These are phyloP conservation scores for Corylus americana DNA, from an alignment of 306 rosid species.

Conservation along the genomic window DNA sequence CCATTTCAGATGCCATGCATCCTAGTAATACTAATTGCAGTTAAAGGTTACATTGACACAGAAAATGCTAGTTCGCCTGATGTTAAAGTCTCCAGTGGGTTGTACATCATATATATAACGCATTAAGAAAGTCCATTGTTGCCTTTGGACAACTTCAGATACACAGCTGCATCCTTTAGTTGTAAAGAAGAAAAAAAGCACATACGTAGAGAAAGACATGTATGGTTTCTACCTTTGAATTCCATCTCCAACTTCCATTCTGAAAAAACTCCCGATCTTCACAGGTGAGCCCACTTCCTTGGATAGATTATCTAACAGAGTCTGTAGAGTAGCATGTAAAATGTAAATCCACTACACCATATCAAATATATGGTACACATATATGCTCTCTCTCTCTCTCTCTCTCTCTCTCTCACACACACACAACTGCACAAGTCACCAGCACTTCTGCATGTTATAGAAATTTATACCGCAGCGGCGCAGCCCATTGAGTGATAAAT, in stretches of 20 bases:
- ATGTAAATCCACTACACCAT: slow-evolving; percentile 18
- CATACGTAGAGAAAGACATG: background rate
- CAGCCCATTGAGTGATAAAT: background rate
- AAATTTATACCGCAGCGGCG: background rate
- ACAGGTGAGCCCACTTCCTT: slow-evolving; percentile 84
- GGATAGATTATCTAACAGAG: slow-evolving; percentile 65
- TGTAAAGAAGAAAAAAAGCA: slow-evolving; percentile 8
- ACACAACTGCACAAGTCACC: background rate
- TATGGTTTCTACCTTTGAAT: slow-evolving; percentile 59
- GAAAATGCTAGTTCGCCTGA: background rate
- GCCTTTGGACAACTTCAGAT: background rate
- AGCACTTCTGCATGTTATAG: background rate
- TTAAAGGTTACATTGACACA: background rate
- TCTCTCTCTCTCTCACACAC: background rate
- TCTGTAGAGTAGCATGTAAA: slow-evolving; percentile 45
- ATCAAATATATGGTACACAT: background rate
- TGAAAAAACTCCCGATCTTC: slow-evolving; percentile 73
- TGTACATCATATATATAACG: background rate
- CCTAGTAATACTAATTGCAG: background rate
- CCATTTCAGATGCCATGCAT: background rate
- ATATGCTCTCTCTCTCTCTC: background rate
- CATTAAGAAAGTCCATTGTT: background rate
- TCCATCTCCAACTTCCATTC: slow-evolving; percentile 97
- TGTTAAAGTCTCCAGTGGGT: background rate
- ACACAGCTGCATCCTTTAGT: background rate